These are phyloP conservation scores for Chaetoscypha palmicola DNA, from an alignment of 2,329 filamentous ascomycete species.

Conservation along the genomic window DNA sequence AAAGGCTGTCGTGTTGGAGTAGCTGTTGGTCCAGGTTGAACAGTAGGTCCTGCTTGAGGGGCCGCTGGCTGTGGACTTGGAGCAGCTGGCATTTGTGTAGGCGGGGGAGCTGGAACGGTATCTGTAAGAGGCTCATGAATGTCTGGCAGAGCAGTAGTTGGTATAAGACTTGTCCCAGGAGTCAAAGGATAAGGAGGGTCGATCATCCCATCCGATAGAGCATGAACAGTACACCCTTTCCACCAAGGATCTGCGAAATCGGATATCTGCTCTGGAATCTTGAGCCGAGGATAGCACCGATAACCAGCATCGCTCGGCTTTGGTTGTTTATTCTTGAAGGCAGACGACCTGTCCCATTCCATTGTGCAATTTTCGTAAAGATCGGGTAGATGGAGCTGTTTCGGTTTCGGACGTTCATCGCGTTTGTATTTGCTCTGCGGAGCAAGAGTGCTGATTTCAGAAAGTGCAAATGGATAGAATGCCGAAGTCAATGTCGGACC, in stretches of 20 bases:
- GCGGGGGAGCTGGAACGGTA: neutral
- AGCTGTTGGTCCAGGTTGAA: conserved; percentile 1
- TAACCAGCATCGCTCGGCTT: neutral
- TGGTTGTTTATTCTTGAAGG: neutral
- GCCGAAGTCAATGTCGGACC: neutral
- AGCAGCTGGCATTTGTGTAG: neutral
- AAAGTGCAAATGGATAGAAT: neutral
- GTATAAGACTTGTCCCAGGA: neutral
- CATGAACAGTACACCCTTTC: neutral
- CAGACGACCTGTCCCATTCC: neutral
- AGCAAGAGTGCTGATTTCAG: neutral
- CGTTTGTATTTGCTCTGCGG: neutral
- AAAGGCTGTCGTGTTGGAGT: too few species aligned
- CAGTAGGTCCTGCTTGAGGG: neutral
- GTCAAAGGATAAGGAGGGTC: neutral
- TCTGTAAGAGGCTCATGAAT: neutral
- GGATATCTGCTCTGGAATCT: neutral
- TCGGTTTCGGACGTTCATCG: neutral
- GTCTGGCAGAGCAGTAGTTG: neutral
- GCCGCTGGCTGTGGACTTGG: neutral
- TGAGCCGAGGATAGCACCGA: neutral
- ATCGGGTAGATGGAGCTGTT: neutral
- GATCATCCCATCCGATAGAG: neutral
- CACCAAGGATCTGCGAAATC: conserved; percentile 2
- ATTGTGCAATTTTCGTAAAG: neutral